Base-by-base conservation (phyloP, 2,329 filamentous ascomycete species). In the Fusarium sp. region DNA sequence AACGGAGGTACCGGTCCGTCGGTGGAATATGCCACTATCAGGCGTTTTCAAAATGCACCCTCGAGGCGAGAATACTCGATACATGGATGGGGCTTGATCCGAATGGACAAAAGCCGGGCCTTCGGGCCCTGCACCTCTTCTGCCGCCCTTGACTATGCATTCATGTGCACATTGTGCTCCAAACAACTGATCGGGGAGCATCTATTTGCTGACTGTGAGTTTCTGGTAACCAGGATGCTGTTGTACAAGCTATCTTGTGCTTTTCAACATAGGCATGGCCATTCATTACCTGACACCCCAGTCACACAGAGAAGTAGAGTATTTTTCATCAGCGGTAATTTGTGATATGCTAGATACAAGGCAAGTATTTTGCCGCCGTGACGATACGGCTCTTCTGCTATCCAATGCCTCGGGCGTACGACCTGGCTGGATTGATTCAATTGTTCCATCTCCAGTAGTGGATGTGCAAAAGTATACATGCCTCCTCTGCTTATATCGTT, bases 401-500 rank as follows among this genome's bases (percentile, higher is more conserved):
- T 43, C 57, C 50, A 24, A 44, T 30, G 19, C 30, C 17, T 24
- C n/a, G 21, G 47, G 56, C 24, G 34, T 24, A 55, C 71, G 60
- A 61, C 38, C 56, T 72, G 69, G 72, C 66, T 61, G 65, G 20
- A 47, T 48, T 49, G 48, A 47, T 49, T 32, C 38, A n/a, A 58
- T 68, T 69, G 63, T 63, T 52, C 64, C 65, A 70, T 67, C 20
- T 49, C 30, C 36, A 34, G 56, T 70, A 62, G 68, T 45, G 65
- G 62, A 71, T 60, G 49, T 11, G 23, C 47, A 43, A 36, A 21
- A 24, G 54, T 51, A 57, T 56, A 56, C 47, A 57, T 51, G 36
- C 50, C 28, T 50, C 43, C 53, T 42, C 39, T 56, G 20, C 24
- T 69, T 20, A 53, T 30, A 47, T 23, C 26, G 55, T 23, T 23